Evolutionary conservation across 2,329 filamentous ascomycete species (phyloP).

Genomic region (Calonectria pseudoreteaudii): DNA sequence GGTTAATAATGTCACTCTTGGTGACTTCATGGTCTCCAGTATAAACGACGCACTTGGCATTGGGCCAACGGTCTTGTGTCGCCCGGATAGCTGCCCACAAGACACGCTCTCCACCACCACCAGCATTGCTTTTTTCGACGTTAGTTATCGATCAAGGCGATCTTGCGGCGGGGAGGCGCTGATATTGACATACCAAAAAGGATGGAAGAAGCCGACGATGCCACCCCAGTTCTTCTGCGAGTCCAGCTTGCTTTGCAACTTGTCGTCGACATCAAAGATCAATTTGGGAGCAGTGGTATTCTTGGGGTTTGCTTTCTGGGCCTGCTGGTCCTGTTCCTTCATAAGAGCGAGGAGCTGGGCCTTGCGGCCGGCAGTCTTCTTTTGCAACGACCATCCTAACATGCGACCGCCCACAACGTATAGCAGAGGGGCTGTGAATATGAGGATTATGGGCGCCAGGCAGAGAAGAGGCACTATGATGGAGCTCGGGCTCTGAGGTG

Average conservation of each 20-base stretch:
- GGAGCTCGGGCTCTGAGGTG: constrained; percentile 2
- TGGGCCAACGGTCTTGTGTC: constrained; percentile 89
- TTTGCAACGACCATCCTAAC: constrained; percentile 71
- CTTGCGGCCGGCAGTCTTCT: constrained; percentile 72
- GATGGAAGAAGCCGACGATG: constrained; percentile 96
- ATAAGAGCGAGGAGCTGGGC: constrained; percentile 67
- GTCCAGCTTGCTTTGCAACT: constrained; percentile 43
- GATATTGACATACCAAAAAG: constrained; percentile 79
- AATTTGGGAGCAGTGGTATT: constrained; percentile 69
- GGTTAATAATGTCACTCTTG: constrained; percentile 81
- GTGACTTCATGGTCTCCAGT: constrained; percentile 93
- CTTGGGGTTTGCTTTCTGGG: constrained; percentile 49
- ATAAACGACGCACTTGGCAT: constrained; percentile 91
- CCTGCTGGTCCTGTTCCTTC: constrained; percentile 57
- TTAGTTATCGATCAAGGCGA: constrained; percentile 23
- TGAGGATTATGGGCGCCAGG: constrained; percentile 28
- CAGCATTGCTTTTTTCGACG: constrained; percentile 78
- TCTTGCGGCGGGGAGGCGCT: neutral
- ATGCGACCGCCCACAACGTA: constrained; percentile 51
- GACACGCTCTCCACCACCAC: constrained; percentile 94
- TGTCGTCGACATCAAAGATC: constrained; percentile 58
- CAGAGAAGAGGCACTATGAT: constrained; percentile 26
- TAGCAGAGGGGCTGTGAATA: constrained; percentile 44
- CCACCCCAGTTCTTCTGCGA: constrained; percentile 77
- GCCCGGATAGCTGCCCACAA: constrained; percentile 95